Percentiles rank a stretch among this genome's conserved stretches.
Evolutionary conservation across 2,329 filamentous ascomycete genomes (phyloP).

Genomic region (Aspergillus sp.): DNA sequence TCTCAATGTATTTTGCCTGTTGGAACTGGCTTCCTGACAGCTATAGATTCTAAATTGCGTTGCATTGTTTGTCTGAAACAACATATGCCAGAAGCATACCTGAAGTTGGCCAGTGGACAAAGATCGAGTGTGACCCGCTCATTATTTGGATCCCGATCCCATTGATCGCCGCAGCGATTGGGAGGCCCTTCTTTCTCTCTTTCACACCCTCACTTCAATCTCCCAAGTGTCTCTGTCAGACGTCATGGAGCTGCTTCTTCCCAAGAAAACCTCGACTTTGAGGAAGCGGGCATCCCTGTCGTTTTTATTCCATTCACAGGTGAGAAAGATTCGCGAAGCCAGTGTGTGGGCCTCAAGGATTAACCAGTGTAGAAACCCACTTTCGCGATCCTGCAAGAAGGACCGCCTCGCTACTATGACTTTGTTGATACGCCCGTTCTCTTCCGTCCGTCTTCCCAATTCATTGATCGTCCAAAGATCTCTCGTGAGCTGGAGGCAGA

Average conservation of each 20-base stretch:
- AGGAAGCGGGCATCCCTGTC: constrained; percentile 18
- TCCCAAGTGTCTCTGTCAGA: not conserved
- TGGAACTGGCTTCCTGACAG: not conserved
- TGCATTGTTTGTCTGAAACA: not conserved
- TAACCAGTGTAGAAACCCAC: constrained; percentile 15
- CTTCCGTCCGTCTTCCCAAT: constrained; percentile 30
- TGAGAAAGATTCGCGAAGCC: not conserved
- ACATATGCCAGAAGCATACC: not conserved
- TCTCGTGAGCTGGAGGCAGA: constrained; percentile 33
- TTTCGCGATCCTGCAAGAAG: constrained; percentile 12
- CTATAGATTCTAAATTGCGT: not conserved
- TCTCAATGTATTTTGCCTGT: not conserved
- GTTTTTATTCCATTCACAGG: constrained; percentile 17
- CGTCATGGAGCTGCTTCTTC: constrained; percentile 16
- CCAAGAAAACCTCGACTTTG: constrained; percentile 7
- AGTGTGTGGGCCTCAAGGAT: not conserved
- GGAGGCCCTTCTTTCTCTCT: not conserved
- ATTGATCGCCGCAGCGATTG: not conserved
- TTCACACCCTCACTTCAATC: not conserved
- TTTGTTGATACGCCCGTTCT: constrained; percentile 36
- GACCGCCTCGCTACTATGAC: constrained; percentile 28
- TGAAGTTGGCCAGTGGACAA: not conserved
- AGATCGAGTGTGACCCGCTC: not conserved
- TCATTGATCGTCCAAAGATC: constrained; percentile 36
- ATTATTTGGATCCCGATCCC: not conserved